phyloP scores from a whole-genome alignment of 768 basidiomycete genomes.

The Suillus alpinus region DNA sequence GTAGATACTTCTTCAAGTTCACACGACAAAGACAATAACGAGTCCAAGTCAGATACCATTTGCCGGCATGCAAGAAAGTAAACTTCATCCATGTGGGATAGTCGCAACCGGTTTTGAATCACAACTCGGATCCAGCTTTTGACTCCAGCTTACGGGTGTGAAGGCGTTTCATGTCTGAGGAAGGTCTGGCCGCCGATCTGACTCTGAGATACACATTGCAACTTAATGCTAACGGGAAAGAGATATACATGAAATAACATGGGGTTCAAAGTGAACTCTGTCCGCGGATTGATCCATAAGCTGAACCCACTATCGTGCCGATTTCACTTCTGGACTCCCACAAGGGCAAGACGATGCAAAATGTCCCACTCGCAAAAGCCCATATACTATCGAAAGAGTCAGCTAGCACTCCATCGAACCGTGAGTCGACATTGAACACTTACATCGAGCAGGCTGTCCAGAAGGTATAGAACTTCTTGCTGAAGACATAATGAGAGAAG shows the following conservation, averaged over 20 bases:
- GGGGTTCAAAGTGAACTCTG: not conserved
- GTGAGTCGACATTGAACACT: conserved; percentile 6
- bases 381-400: conserved; percentile 26
- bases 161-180: not conserved
- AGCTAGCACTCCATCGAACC: conserved; percentile 3
- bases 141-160: not conserved
- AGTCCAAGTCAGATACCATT: not conserved
- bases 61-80: not conserved
- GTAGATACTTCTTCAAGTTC: conserved; percentile 4
- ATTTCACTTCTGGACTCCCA: conserved; percentile 38
- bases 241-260: not conserved
- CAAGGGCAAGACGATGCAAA: conserved; percentile 36
- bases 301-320: conserved; percentile 15
- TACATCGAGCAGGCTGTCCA: conserved; percentile 40
- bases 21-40: conserved; percentile 25
- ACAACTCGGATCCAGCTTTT: not conserved
- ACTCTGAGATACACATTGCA: not conserved
- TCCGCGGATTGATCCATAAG: conserved; percentile 8
- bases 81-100: not conserved
- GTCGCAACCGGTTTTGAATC: not conserved
- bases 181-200: not conserved
- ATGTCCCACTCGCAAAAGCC: conserved; percentile 35
- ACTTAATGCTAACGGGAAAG: not conserved
- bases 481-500: conserved; percentile 37
- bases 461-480: conserved; percentile 34